A percentile compares a stretch with the other conserved stretches of the same genome.
phyloP scores from a whole-genome alignment of 768 basidiomycete genomes.

The Galerina marginata region DNA sequence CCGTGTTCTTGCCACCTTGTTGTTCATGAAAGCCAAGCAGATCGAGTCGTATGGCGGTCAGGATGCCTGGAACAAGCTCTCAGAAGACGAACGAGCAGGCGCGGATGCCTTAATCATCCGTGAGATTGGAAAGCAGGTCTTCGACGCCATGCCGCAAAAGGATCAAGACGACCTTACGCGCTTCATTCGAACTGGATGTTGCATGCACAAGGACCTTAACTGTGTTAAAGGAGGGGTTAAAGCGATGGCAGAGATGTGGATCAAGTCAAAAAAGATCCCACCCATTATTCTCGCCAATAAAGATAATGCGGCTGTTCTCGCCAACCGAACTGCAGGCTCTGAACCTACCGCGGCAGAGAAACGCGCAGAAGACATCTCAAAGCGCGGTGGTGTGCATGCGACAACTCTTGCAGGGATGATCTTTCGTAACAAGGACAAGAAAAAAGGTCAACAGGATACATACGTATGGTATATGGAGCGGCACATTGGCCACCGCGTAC shows the following conservation, averaged over 20 bases:
- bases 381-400: slow-evolving; percentile 1
- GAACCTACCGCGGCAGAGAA: background rate
- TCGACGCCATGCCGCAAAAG: slow-evolving; percentile 14
- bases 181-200: too few species aligned
- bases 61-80: slow-evolving; percentile 19
- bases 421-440: slow-evolving; percentile 41
- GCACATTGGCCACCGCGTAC: slow-evolving; percentile 20
- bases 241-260: slow-evolving; percentile 11
- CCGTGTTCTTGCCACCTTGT: slow-evolving; percentile 10
- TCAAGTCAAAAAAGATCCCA: background rate
- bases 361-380: background rate
- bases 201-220: slow-evolving; percentile 25
- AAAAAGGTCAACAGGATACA: slow-evolving; percentile 39
- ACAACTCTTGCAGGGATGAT: slow-evolving; percentile 31
- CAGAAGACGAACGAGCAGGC: slow-evolving; percentile 13
- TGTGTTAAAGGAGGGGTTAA: slow-evolving; percentile 15
- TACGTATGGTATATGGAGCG: slow-evolving; percentile 27
- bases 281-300: slow-evolving; percentile 29
- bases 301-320: slow-evolving; percentile 28
- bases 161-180: background rate
- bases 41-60: slow-evolving; percentile 21
- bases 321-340: background rate
- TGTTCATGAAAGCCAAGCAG: background rate
- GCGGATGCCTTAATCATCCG: slow-evolving; percentile 3
- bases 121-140: slow-evolving; percentile 20